Evolutionary conservation across 345 rosid species (phyloP), one percentile per base, ranked within the genome.

Genomic region (Gossypium herbaceum): DNA sequence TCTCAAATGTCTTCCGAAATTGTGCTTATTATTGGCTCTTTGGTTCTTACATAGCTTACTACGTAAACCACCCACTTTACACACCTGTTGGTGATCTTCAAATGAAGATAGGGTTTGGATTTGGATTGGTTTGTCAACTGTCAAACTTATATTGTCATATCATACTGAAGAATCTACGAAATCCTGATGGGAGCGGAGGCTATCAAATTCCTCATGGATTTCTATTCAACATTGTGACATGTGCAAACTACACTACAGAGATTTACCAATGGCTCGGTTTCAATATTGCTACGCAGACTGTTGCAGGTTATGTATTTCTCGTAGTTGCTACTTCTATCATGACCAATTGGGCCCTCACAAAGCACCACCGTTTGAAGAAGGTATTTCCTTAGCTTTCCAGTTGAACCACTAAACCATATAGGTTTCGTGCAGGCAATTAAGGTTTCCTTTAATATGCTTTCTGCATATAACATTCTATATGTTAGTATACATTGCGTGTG

Each of bases 281-380:
- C 92, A 95, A 95, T 66, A 85, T 91, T 41, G 99, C 99, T 0
- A 95, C 98, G 1, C 99, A 95, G 88, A 95, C 98, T 19, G 51
- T 91, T 62, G 97, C 99, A 2, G 99, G 98, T 68, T 95, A 90
- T 22, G 59, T 93, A 64, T 95, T 95, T 84, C 90, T 90, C 12
- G 81, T 84, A 73, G 98, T 93, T 66, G 99, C 99, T 0, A 22
- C 96, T 77, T 12, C 63, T 19, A 95, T 93, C 85, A 95, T 95
- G 99, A 90, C 94, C 65, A 95, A 93, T 45, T 95, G 99, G 99
- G 99, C 99, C 73, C 92, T 95, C 39, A 88, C 94, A 47, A 95
- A 95, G 89, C 99, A 95, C 79, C 85, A 88, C 22, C 92, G 99
- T 48, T 76, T 95, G 86, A 93, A 81, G 85, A 91, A 95, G 98